Evolutionary conservation across 202 grass and related monocot genomes (phyloP).

Genomic region (Panicum hallii): DNA sequence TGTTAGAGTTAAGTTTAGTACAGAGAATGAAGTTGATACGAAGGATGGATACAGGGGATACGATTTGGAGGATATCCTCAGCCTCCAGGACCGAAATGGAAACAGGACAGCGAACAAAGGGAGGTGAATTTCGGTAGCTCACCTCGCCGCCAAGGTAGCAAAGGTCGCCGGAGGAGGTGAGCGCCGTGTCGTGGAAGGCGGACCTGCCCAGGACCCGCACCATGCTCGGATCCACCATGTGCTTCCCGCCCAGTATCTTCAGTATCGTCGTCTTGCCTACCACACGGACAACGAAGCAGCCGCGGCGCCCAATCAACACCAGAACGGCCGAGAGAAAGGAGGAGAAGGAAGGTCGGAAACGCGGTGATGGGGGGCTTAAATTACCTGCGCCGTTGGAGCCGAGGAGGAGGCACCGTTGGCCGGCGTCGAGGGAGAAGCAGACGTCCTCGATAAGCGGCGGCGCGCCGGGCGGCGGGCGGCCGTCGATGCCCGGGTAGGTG

Average conservation of each 20-base stretch:
- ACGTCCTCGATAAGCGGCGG: slow-evolving; percentile 84
- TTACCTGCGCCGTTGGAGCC: slow-evolving; percentile 92
- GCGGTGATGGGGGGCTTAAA: background rate
- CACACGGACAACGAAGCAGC: background rate
- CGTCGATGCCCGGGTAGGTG: slow-evolving; percentile 94
- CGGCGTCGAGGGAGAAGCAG: slow-evolving; percentile 70
- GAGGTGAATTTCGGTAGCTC: background rate
- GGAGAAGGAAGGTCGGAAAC: background rate
- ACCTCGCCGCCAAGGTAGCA: slow-evolving; percentile 96
- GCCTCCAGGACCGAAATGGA: background rate
- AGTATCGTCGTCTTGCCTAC: slow-evolving; percentile 94
- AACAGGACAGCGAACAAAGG: too few species aligned
- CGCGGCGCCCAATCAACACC: slow-evolving; percentile 41
- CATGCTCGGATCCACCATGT: slow-evolving; percentile 99
- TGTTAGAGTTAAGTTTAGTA: too few species aligned
- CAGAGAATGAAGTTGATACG: too few species aligned
- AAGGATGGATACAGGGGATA: too few species aligned
- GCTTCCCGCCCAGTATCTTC: slow-evolving; percentile 97
- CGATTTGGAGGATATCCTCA: too few species aligned
- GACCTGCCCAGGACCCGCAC: slow-evolving; percentile 81
- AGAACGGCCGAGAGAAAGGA: background rate
- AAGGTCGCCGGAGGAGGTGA: slow-evolving; percentile 89
- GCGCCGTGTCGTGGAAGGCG: slow-evolving; percentile 90
- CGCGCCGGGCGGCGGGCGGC: slow-evolving; percentile 83
- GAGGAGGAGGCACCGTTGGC: slow-evolving; percentile 84